Percentiles rank a stretch among this genome's conserved stretches.
Conservation (phyloP, 345 rosid genomes). For the Citrus sinensis region DVS_A1.0 CM039162.1:25368001-25368500, state of each 20-base stretch:
- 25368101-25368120: too few species aligned
- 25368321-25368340: constrained; percentile 3
- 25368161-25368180: background rate
- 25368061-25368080: background rate
- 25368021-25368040: background rate
- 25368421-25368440: constrained; percentile 1
- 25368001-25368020: background rate
- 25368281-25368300: constrained; percentile 8
- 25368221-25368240: background rate
- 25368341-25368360: background rate
- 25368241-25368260: background rate
- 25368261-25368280: background rate
- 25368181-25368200: background rate
- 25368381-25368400: background rate
- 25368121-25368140: too few species aligned
- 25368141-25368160: background rate
- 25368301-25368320: background rate
- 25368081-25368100: background rate
- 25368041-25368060: background rate
- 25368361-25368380: background rate
- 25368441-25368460: constrained; percentile 11
- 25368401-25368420: background rate
- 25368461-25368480: background rate
- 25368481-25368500: background rate
- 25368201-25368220: background rate